Evolutionary conservation across 306 rosid species (phyloP).

Genomic region (Arachis hypogaea): DNA sequence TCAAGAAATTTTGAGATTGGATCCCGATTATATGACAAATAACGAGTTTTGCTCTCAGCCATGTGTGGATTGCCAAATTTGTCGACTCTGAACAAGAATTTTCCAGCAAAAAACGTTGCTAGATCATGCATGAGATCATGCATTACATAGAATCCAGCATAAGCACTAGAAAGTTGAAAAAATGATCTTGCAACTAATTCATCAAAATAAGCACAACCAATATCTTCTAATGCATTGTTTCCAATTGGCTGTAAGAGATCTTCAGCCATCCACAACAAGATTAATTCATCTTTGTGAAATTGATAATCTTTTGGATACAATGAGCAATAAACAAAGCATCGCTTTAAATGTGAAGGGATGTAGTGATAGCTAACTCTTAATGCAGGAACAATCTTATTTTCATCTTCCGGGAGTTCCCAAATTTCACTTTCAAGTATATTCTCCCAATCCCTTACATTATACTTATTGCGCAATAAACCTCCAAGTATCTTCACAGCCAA

Average conservation of each 20-base stretch:
- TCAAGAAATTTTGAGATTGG: neutral
- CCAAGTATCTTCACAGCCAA: neutral
- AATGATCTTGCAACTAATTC: neutral
- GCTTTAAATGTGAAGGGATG: no score
- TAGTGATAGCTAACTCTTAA: no score
- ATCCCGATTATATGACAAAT: neutral
- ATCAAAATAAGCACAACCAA: neutral
- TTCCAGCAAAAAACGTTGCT: neutral
- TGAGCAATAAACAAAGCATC: no score
- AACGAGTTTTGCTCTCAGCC: neutral
- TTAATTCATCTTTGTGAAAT: no score
- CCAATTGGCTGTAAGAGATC: neutral
- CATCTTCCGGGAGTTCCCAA: no score
- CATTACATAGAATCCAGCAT: neutral
- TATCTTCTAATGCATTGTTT: neutral
- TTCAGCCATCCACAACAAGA: neutral
- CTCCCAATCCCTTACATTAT: neutral
- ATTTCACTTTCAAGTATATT: no score
- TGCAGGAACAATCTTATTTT: no score
- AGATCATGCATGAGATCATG: neutral
- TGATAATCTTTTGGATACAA: no score
- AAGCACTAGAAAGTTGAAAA: neutral
- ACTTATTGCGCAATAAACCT: neutral
- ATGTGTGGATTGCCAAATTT: neutral
- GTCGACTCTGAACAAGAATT: neutral